A percentile compares a stretch with the other conserved stretches of the same genome.
Conservation (phyloP, 371 early-diverging fungal species). For the Apophysomyces trapeziformis region DNA sequence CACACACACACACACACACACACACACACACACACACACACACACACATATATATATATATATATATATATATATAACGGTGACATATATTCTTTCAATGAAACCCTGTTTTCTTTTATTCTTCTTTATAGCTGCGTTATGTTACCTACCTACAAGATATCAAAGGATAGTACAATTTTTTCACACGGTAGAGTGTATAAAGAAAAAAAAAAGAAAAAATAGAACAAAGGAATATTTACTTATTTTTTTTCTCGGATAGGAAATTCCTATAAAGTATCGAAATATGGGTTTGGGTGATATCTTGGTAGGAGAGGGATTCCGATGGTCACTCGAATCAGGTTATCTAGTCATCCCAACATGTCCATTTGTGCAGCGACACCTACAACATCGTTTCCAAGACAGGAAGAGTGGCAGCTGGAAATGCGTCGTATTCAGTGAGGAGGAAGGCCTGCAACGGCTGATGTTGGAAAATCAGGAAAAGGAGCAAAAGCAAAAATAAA, state of each 20-base stretch:
- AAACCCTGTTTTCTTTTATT: not conserved
- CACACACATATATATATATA: no score
- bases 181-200: slow-evolving; percentile 26
- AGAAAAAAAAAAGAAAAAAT: not conserved
- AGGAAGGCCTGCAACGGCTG: slow-evolving; percentile 13
- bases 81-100: no score
- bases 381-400: slow-evolving; percentile 14
- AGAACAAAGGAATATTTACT: not conserved
- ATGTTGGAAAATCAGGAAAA: not conserved
- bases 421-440: slow-evolving; percentile 23
- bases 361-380: slow-evolving; percentile 27
- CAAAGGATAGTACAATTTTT: slow-evolving; percentile 27
- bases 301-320: slow-evolving; percentile 21
- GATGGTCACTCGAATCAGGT: slow-evolving; percentile 22
- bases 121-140: slow-evolving; percentile 24
- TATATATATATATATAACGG: no score
- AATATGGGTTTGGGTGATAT: slow-evolving; percentile 27
- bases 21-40: no score
- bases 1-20: no score
- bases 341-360: slow-evolving; percentile 24
- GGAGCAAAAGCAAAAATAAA: not conserved
- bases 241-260: slow-evolving; percentile 14
- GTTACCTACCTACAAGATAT: slow-evolving; percentile 34
- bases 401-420: not conserved
- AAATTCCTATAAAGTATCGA: slow-evolving; percentile 29